Conservation (phyloP, 371 early-diverging fungal species). For the Catenaria anguillulae region DNA sequence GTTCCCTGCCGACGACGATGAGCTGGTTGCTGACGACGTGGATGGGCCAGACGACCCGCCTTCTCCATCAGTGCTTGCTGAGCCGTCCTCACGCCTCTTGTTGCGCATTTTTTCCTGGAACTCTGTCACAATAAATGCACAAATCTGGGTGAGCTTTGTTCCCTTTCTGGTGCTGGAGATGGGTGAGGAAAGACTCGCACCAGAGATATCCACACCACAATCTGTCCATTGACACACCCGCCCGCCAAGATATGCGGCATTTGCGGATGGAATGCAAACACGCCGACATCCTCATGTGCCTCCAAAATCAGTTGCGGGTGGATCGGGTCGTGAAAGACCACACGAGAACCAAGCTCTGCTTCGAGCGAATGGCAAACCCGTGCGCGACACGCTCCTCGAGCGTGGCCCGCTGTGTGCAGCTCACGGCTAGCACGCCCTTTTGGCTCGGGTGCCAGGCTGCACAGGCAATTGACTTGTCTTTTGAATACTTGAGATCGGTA, state of each 20-base stretch:
- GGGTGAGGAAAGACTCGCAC: background rate
- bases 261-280: slow-evolving; percentile 31
- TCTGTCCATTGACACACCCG: slow-evolving; percentile 38
- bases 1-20: too few relatives aligned
- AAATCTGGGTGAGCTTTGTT: too few relatives aligned
- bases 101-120: slow-evolving; percentile 7
- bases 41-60: too few relatives aligned
- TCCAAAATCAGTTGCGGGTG: slow-evolving; percentile 61
- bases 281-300: slow-evolving; percentile 36
- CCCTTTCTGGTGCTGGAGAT: too few relatives aligned
- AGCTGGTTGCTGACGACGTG: too few relatives aligned
- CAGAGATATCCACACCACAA: slow-evolving; percentile 38
- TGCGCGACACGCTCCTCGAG: slow-evolving; percentile 30
- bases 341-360: slow-evolving; percentile 25
- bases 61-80: too few relatives aligned
- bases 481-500: slow-evolving; percentile 36
- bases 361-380: slow-evolving; percentile 22
- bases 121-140: too few relatives aligned
- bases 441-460: slow-evolving; percentile 39
- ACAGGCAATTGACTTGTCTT: slow-evolving; percentile 34
- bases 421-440: slow-evolving; percentile 32
- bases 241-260: slow-evolving; percentile 34
- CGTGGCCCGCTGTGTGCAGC: slow-evolving; percentile 25
- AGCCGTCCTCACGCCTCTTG: too few relatives aligned
- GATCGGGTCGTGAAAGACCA: slow-evolving; percentile 45